Percentiles rank a stretch among this genome's conserved stretches.
Conservation (phyloP, 1,139 yeast species). For the Debaryomyces coudertii region DNA sequence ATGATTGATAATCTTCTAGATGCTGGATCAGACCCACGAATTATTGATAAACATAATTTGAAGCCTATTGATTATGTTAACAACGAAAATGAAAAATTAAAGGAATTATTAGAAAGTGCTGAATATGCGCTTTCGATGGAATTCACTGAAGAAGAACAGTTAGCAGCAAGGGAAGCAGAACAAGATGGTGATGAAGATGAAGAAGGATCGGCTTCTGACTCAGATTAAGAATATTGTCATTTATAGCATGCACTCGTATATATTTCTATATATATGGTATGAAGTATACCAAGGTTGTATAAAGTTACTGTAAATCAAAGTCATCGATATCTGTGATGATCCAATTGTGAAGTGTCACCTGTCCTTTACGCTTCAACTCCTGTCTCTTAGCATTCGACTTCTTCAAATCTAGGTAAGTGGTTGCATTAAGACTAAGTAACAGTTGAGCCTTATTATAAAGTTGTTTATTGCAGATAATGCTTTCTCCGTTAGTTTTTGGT, state of each 20-base stretch:
- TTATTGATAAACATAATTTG: constrained; percentile 46
- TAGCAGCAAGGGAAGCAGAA: constrained; percentile 24
- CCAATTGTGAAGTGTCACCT: constrained; percentile 35
- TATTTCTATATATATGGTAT: constrained; percentile 11
- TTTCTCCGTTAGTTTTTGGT: constrained; percentile 50
- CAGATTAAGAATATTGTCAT: constrained; percentile 20
- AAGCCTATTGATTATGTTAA: constrained; percentile 74
- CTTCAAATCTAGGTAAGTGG: constrained; percentile 34
- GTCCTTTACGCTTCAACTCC: constrained; percentile 25
- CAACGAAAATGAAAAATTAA: constrained; percentile 54
- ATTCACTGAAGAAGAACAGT: constrained; percentile 31
- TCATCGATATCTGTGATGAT: constrained; percentile 34
- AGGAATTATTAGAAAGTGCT: constrained; percentile 74
- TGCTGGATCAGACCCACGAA: constrained; percentile 87
- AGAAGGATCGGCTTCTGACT: constrained; percentile 42
- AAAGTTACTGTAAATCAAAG: constrained; percentile 21
- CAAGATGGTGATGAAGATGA: constrained; percentile 29
- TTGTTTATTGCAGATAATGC: constrained; percentile 38
- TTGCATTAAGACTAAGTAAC: constrained; percentile 12
- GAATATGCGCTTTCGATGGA: constrained; percentile 66
- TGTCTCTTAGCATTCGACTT: constrained; percentile 24
- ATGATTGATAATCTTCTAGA: constrained; percentile 81
- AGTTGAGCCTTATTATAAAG: constrained; percentile 24
- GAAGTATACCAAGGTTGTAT: background rate
- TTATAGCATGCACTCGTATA: constrained; percentile 13